Evolutionary conservation across 768 basidiomycete species (phyloP).

Genomic region (Russula sp.): DNA sequence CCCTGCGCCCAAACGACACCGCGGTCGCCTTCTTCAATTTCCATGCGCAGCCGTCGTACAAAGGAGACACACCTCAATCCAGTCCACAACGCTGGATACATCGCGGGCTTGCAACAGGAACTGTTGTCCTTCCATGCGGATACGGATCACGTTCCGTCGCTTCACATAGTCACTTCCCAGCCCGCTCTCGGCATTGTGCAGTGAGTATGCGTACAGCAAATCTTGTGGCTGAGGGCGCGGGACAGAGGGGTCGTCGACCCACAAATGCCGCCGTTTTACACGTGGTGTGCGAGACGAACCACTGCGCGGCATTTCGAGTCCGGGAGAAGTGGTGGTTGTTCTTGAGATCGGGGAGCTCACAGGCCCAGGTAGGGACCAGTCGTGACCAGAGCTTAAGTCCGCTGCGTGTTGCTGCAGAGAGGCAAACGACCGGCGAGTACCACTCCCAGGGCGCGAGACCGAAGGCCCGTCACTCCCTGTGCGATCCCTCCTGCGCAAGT

Average conservation of each 20-base stretch:
- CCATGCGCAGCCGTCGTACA: neutral
- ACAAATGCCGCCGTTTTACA: conserved; percentile 12
- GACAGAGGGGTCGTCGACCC: conserved; percentile 24
- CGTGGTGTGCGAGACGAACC: neutral
- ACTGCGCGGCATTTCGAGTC: neutral
- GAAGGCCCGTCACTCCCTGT: neutral
- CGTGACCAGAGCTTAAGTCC: neutral
- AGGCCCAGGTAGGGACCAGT: neutral
- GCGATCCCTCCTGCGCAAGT: conserved; percentile 16
- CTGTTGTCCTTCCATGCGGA: conserved; percentile 92
- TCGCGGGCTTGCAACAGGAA: conserved; percentile 88
- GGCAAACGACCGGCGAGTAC: conserved; percentile 14
- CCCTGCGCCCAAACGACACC: conserved; percentile 41
- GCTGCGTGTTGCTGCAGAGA: conserved; percentile 16
- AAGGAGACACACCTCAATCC: conserved; percentile 76
- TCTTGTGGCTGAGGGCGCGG: conserved; percentile 44
- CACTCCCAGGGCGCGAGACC: neutral
- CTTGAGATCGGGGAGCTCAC: neutral
- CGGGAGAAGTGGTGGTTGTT: neutral
- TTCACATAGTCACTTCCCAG: conserved; percentile 93
- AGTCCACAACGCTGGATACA: conserved; percentile 79
- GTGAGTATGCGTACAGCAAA: conserved; percentile 65
- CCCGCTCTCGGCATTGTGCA: conserved; percentile 91
- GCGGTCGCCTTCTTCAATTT: neutral
- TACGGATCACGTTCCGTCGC: conserved; percentile 87